These are phyloP conservation scores for Heterotrichella gracilis DNA, from an alignment of 352 stramenopile genomes.

Conservation along the genomic window DNA sequence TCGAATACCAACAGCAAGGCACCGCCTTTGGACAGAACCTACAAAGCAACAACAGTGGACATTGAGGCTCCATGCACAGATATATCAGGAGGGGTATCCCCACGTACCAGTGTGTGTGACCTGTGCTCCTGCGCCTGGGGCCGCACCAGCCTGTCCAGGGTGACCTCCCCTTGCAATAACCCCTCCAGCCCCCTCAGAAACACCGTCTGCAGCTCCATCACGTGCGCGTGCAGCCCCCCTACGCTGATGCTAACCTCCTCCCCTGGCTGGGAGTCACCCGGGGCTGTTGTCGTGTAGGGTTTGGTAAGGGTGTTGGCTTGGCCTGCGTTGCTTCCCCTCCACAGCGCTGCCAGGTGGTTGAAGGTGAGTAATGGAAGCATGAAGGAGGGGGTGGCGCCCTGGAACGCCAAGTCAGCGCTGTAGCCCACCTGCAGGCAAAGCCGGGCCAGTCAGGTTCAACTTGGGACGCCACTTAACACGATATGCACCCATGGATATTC, in stretches of 20 bases:
- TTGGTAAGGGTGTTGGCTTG: too few species aligned
- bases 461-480: too few species aligned
- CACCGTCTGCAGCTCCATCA: slow-evolving; percentile 14
- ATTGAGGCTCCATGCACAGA: too few species aligned
- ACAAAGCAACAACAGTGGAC: too few species aligned
- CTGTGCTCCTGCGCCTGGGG: slow-evolving; percentile 9
- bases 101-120: slow-evolving; percentile 18
- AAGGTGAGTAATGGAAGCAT: slow-evolving; percentile 18
- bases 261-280: slow-evolving; percentile 19
- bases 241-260: slow-evolving; percentile 18
- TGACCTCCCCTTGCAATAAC: neutral
- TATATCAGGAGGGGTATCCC: neutral
- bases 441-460: too few species aligned
- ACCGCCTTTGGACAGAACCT: too few species aligned
- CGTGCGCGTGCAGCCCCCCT: slow-evolving; percentile 15
- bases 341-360: too few species aligned
- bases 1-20: too few species aligned
- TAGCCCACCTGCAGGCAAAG: slow-evolving; percentile 17
- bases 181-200: slow-evolving; percentile 13
- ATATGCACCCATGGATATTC: too few species aligned
- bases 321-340: too few species aligned
- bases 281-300: too few species aligned
- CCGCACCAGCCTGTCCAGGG: neutral
- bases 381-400: slow-evolving; percentile 18
- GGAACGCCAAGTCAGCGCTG: slow-evolving; percentile 14